Percentiles rank a stretch among this genome's conserved stretches.
Evolutionary conservation across 495 filamentous ascomycete genomes (phyloP).

Genomic region (Rostrohypoxylon terebratum): DNA sequence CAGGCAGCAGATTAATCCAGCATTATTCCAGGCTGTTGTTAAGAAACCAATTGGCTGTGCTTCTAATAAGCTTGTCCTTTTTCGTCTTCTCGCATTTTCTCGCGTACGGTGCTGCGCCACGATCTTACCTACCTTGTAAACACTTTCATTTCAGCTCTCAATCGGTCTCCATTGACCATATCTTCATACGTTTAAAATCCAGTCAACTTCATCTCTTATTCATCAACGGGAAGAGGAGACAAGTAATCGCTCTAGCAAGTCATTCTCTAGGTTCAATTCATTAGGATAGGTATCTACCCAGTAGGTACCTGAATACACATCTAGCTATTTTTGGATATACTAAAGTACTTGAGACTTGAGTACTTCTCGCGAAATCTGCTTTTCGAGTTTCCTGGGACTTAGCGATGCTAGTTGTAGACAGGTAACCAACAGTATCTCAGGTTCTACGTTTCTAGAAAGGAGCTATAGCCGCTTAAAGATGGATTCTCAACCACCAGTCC

Average conservation of each 20-base stretch:
- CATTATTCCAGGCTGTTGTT: not conserved
- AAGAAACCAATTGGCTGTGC: not conserved
- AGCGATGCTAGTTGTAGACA: slow-evolving; percentile 3
- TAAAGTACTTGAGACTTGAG: not conserved
- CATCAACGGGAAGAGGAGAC: not conserved
- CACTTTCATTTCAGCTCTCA: slow-evolving; percentile 27
- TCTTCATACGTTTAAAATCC: not conserved
- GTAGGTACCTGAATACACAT: no score
- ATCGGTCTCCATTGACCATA: not conserved
- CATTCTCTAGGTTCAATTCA: not conserved
- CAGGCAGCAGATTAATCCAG: slow-evolving; percentile 24
- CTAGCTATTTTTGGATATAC: not conserved
- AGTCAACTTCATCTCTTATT: slow-evolving; percentile 6
- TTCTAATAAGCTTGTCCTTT: not conserved
- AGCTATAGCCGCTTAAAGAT: not conserved
- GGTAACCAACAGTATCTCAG: not conserved
- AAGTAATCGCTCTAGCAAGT: not conserved
- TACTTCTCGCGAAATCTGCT: not conserved
- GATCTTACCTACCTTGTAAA: not conserved
- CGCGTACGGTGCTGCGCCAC: slow-evolving; percentile 30
- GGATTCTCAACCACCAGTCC: slow-evolving; percentile 9
- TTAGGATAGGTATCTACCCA: not conserved
- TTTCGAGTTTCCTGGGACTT: slow-evolving; percentile 2
- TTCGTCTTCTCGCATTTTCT: slow-evolving; percentile 14
- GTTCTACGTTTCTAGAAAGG: not conserved